Evolutionary conservation across 441 rosid genomes (phyloP), one percentile per base, ranked within the genome.

Genomic region (Rhodomyrtus psidioides): DNA sequence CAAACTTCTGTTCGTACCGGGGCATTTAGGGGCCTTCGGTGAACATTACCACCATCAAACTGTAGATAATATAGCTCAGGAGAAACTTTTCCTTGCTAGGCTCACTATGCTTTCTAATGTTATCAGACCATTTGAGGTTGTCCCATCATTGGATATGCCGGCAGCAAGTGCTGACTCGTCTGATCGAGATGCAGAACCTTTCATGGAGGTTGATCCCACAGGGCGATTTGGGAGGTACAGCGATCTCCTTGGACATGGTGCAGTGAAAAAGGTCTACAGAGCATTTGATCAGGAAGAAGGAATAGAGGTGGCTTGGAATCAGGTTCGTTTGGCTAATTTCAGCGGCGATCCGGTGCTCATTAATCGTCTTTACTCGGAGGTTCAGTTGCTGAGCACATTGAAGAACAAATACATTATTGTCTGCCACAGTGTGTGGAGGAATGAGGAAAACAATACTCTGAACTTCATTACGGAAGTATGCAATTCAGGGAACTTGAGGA

Each of bases 211-310:
- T 70, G 95, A 93, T 86, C 95, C 93, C 5, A 88, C 93, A 1
- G 94, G 93, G 30, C 88, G 97, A 51, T 93, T 91, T 84, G 95
- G 95, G 46, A 87, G 95, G 81, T 94, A 93, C 49, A 82, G 81
- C 7, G 94, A 94, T 84, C 88, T 94, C 65, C 94, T 94, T 4
- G 95, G 96, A 83, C 84, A 89, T 13, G 96, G 96, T 83, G 93
- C 95, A 1, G 94, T 93, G 87, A 94, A 94, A 91, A 94, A 91
- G 89, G 97, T 94, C 24, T 93, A 92, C 53, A 90, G 97, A 85
- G 97, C 93, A 42, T 94, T 94, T 84, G 96, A 94, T 86, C 95
- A 93, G 88, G 94, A 93, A 89, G 94, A 93, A 91, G 96, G 95
- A 10, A 91, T 91, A 65, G 96, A 93, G 89, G 96, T 93, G 87